Base-by-base conservation (phyloP, 2,329 filamentous ascomycete genomes). In the Geosmithia flava region DNA sequence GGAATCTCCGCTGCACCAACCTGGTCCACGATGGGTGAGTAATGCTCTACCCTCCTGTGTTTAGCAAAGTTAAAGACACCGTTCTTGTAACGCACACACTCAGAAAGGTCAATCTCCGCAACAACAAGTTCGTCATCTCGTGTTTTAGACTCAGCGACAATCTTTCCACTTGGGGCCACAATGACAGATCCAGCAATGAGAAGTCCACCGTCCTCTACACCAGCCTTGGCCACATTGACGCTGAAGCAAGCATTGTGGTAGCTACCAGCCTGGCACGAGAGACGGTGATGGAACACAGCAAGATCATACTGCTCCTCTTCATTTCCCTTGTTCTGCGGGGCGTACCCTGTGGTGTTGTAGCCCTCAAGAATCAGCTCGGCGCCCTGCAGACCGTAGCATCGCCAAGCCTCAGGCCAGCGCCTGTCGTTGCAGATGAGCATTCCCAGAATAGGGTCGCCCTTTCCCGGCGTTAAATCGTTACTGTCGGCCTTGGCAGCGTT, bases 371-470 rank as follows among this genome's bases (percentile, higher is more conserved):
- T 47, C 27, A 63, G 52, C 47, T 63, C 60, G 2, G 55, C 55
- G 45, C 70, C 71, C 48, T 63, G 57, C 11, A 77, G 60, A 1
- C 72, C 71, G 52, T 75, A 71, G 17, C 63, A 62, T 33, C 74
- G 59, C 73, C 74, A 78, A 1, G 66, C 68, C 53, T 77, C 74
- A 1, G 70, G 63, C 74, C 74, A 77, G 7, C 74, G 63, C 4
- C 72, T 59, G 56, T 76, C 74, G 53, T 76, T 78, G 59, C 74
- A 77, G 48, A 76, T 75, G 55, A 77, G 62, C 71, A 76, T 75
- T 19, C 60, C 74, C 63, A 76, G 45, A 43, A 78, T 74, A 2
- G 73, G 68, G 54, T 78, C 73, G 2, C 70, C 69, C 48, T 63
- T 65, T 3, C 52, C 52, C 33, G 33, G 11, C 11, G 33, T 37